Conservation (phyloP, 345 rosid species). For the Syzygium aqueum region DNA sequence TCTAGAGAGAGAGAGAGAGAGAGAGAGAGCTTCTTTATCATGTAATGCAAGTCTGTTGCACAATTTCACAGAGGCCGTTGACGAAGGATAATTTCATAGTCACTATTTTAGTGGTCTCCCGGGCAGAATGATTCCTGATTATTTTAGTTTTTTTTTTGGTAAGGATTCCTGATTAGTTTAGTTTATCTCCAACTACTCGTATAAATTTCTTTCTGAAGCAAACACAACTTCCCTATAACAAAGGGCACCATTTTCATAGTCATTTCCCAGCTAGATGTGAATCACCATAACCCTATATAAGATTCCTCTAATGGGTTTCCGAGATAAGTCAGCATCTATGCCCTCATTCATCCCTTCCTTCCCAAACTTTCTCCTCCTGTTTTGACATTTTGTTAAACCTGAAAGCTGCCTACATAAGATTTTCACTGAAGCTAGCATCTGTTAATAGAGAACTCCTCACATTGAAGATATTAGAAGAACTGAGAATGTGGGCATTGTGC, state of each 20-base stretch:
- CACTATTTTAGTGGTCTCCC: not conserved
- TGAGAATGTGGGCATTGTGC: constrained; percentile 29
- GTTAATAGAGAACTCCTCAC: not conserved
- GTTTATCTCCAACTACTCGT: not conserved
- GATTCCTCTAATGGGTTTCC: not conserved
- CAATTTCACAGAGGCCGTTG: not conserved
- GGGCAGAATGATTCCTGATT: not conserved
- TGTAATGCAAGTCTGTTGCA: not conserved
- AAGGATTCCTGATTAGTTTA: not conserved
- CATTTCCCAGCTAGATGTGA: not conserved
- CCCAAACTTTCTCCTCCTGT: not conserved
- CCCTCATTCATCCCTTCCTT: not conserved
- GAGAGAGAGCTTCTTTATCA: not conserved
- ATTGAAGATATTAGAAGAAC: not conserved
- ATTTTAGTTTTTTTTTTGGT: not conserved
- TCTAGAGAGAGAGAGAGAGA: not conserved
- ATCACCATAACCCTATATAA: not conserved
- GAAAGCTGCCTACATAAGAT: not conserved
- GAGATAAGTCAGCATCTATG: not conserved
- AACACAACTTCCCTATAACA: not conserved
- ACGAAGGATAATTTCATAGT: not conserved
- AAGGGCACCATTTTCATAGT: not conserved
- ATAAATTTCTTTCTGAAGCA: not conserved
- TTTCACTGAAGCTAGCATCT: not conserved
- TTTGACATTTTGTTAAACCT: not conserved